These are phyloP conservation scores for Macrophomina tecta DNA, from an alignment of 2,329 filamentous ascomycete genomes.

Conservation along the genomic window DNA sequence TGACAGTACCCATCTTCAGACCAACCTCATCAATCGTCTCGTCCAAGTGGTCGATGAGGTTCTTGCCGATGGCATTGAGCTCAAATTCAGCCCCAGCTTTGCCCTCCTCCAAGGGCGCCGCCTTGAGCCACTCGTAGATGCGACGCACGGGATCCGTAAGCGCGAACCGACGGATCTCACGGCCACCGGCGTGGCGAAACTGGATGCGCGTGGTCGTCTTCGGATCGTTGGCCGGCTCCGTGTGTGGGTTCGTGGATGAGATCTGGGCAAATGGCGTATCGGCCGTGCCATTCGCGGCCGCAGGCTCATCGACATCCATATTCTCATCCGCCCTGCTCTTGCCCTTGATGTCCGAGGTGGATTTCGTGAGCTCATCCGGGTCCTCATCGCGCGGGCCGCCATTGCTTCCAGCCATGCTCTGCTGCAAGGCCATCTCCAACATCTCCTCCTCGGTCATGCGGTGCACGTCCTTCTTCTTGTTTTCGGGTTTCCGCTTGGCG, in stretches of 20 bases:
- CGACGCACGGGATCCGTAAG: constrained; percentile 77
- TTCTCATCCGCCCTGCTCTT: constrained; percentile 53
- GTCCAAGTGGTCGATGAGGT: constrained; percentile 78
- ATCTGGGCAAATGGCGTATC: constrained; percentile 71
- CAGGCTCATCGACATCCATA: constrained; percentile 38
- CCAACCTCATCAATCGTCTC: constrained; percentile 79
- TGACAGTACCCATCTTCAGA: constrained; percentile 90
- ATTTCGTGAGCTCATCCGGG: constrained; percentile 86
- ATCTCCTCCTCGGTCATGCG: constrained; percentile 97
- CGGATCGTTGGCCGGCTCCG: constrained; percentile 75
- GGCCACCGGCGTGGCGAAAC: constrained; percentile 83
- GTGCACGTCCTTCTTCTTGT: constrained; percentile 75
- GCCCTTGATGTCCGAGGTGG: constrained; percentile 56
- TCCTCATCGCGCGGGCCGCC: constrained; percentile 69
- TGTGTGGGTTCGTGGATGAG: constrained; percentile 73
- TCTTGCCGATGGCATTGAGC: constrained; percentile 84
- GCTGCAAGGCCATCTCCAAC: constrained; percentile 90
- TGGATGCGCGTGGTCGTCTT: constrained; percentile 85
- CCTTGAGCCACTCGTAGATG: constrained; percentile 97
- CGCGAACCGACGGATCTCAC: constrained; percentile 85
- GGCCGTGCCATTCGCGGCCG: constrained; percentile 38
- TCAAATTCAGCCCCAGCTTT: constrained; percentile 83
- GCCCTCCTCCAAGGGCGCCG: constrained; percentile 81
- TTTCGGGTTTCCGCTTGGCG: constrained; percentile 75
- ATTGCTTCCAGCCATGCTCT: constrained; percentile 72